Evolutionary conservation across 148 eudicot species (phyloP).

Genomic region (Chenopodium berlandieri): DNA sequence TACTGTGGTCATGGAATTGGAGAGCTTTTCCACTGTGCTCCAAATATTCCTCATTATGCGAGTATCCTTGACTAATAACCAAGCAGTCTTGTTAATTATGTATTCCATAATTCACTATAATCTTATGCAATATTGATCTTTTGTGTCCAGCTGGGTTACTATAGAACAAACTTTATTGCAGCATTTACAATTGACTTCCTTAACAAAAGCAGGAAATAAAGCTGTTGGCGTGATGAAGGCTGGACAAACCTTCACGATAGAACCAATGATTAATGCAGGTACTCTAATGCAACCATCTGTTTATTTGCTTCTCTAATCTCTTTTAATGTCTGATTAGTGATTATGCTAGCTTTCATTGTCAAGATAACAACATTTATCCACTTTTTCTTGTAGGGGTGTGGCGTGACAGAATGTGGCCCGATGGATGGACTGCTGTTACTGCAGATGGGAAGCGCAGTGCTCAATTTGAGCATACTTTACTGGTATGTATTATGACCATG

Average conservation of each 20-base stretch:
- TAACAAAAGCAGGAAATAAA: slow-evolving; percentile 76
- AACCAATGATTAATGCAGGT: slow-evolving; percentile 98
- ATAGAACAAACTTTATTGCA: not conserved
- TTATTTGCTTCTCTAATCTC: not conserved
- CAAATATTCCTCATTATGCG: slow-evolving; percentile 95
- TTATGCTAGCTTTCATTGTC: not conserved
- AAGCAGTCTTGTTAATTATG: not conserved
- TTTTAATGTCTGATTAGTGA: not conserved
- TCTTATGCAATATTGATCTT: not conserved
- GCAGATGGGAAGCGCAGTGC: slow-evolving; percentile 99
- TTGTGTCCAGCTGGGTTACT: not conserved
- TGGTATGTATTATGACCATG: slow-evolving; percentile 42
- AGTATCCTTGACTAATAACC: slow-evolving; percentile 61
- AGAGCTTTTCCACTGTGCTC: slow-evolving; percentile 98
- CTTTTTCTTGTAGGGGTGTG: slow-evolving; percentile 63
- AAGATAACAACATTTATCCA: not conserved
- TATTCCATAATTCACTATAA: not conserved
- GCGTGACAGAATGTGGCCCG: slow-evolving; percentile 99
- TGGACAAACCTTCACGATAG: slow-evolving; percentile 92
- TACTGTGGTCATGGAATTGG: slow-evolving; percentile 98
- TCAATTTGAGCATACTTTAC: slow-evolving; percentile 92
- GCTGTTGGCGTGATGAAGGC: slow-evolving; percentile 99
- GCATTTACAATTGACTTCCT: slow-evolving; percentile 34
- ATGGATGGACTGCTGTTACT: slow-evolving; percentile 98
- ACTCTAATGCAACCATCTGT: slow-evolving; percentile 1